Evolutionary conservation across 2,329 filamentous ascomycete genomes (phyloP).

Genomic region (Xylaria polymorpha): DNA sequence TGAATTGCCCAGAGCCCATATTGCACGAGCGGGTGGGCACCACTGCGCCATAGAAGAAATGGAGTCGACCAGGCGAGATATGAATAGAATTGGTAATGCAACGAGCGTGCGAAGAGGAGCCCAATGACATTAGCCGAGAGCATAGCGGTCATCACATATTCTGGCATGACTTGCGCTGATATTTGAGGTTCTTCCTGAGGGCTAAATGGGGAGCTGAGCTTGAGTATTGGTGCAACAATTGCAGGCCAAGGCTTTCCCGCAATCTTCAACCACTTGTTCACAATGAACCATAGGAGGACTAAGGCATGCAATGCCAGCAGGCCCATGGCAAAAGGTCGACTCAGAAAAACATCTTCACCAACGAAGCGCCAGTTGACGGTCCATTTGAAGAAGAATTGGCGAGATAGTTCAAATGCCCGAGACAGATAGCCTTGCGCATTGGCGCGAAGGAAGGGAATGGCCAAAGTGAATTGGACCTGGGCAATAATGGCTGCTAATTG

Average conservation of each 20-base stretch:
- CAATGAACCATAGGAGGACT: slow-evolving; percentile 74
- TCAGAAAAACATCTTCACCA: slow-evolving; percentile 83
- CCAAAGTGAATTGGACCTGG: slow-evolving; percentile 78
- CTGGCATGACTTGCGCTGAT: slow-evolving; percentile 70
- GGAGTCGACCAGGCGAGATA: slow-evolving; percentile 92
- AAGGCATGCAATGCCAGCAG: slow-evolving; percentile 74
- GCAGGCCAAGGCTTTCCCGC: slow-evolving; percentile 67
- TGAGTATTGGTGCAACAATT: slow-evolving; percentile 61
- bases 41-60: slow-evolving; percentile 84
- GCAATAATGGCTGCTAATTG: slow-evolving; percentile 76
- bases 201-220: slow-evolving; percentile 59
- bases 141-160: slow-evolving; percentile 80
- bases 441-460: slow-evolving; percentile 73
- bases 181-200: slow-evolving; percentile 66
- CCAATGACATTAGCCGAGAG: slow-evolving; percentile 82
- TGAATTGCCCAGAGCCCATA: slow-evolving; percentile 79
- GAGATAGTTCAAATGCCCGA: slow-evolving; percentile 88
- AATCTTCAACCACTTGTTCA: slow-evolving; percentile 78
- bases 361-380: slow-evolving; percentile 99
- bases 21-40: slow-evolving; percentile 73
- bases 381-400: slow-evolving; percentile 96
- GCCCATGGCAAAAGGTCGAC: slow-evolving; percentile 71
- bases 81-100: slow-evolving; percentile 96
- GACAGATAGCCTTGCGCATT: slow-evolving; percentile 79
- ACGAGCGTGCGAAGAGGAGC: slow-evolving; percentile 84